phyloP scores from a whole-genome alignment of 306 rosid species.

The Luffa aegyptiaca region DNA sequence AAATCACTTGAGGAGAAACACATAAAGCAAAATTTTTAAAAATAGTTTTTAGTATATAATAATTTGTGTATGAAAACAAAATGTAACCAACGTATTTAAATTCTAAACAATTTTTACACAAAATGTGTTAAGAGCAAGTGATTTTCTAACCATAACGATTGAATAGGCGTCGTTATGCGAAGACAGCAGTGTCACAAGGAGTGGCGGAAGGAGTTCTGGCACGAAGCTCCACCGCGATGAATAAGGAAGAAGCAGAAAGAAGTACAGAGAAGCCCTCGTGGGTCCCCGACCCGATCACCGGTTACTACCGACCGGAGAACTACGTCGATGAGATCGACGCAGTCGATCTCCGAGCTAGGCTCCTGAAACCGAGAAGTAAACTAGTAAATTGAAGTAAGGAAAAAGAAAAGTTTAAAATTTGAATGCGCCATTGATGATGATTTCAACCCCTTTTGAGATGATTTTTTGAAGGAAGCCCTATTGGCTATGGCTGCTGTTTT shows the following conservation, averaged over 20 bases:
- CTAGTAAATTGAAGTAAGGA: neutral
- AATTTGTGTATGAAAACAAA: no score
- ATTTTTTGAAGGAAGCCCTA: no score
- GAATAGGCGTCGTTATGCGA: constrained; percentile 56
- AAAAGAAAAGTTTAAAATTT: no score
- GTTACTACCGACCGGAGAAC: constrained; percentile 67
- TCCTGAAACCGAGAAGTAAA: constrained; percentile 16
- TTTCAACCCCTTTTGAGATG: no score
- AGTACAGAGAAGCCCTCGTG: constrained; percentile 44
- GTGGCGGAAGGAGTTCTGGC: neutral
- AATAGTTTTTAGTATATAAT: no score
- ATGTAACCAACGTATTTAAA: no score
- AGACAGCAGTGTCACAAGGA: constrained; percentile 19
- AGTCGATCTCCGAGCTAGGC: constrained; percentile 57
- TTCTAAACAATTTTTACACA: no score
- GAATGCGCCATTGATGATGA: no score
- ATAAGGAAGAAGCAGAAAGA: constrained; percentile 26
- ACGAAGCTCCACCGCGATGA: constrained; percentile 10
- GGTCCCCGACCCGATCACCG: constrained; percentile 85
- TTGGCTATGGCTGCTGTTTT: no score
- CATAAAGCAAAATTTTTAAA: no score
- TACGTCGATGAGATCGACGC: constrained; percentile 38
- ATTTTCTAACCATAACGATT: neutral
- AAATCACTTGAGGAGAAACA: no score
- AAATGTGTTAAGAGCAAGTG: no score